phyloP scores from a whole-genome alignment of 495 filamentous ascomycete species.

The Emericellopsis terricola region DNA sequence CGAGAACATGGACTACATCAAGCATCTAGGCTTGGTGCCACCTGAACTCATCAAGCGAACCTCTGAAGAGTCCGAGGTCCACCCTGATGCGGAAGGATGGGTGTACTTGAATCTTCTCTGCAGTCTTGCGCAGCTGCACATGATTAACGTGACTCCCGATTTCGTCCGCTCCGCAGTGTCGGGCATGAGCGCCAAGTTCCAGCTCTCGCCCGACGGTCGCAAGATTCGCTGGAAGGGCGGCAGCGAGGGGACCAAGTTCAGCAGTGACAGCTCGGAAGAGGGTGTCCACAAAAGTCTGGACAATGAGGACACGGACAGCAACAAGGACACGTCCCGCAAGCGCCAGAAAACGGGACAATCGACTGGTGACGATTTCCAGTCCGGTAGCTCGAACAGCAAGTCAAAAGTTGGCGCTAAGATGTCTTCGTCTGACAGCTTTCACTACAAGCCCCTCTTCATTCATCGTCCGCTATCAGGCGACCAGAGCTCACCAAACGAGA shows the following conservation, averaged over 20 bases:
- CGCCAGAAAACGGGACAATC: slow-evolving; percentile 15
- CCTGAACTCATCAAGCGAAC: slow-evolving; percentile 14
- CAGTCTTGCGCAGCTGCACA: slow-evolving; percentile 68
- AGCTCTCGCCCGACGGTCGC: slow-evolving; percentile 53
- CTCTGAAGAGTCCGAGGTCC: slow-evolving; percentile 16
- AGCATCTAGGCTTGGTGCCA: slow-evolving; percentile 45
- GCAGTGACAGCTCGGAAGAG: slow-evolving; percentile 33
- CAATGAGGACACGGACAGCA: slow-evolving; percentile 22
- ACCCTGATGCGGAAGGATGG: slow-evolving; percentile 44
- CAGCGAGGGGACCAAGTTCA: slow-evolving; percentile 37
- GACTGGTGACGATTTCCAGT: slow-evolving; percentile 3
- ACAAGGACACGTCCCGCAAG: slow-evolving; percentile 15
- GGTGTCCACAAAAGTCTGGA: slow-evolving; percentile 19
- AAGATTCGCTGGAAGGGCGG: slow-evolving; percentile 60
- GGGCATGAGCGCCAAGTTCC: slow-evolving; percentile 47
- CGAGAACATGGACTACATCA: slow-evolving; percentile 61
- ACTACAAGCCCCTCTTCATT: slow-evolving; percentile 47
- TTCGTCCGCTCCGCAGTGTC: slow-evolving; percentile 51
- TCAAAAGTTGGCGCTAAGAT: slow-evolving; percentile 18
- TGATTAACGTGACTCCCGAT: slow-evolving; percentile 53
- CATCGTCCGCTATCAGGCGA: slow-evolving; percentile 26
- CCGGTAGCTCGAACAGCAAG: slow-evolving; percentile 11
- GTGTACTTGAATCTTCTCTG: slow-evolving; percentile 66
- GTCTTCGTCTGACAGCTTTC: slow-evolving; percentile 27
- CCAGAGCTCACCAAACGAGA: slow-evolving; percentile 21